Percentiles rank a stretch among this genome's conserved stretches.
Evolutionary conservation across 257 asterid genomes (phyloP).

Genomic region (Gentiana dahurica): DNA sequence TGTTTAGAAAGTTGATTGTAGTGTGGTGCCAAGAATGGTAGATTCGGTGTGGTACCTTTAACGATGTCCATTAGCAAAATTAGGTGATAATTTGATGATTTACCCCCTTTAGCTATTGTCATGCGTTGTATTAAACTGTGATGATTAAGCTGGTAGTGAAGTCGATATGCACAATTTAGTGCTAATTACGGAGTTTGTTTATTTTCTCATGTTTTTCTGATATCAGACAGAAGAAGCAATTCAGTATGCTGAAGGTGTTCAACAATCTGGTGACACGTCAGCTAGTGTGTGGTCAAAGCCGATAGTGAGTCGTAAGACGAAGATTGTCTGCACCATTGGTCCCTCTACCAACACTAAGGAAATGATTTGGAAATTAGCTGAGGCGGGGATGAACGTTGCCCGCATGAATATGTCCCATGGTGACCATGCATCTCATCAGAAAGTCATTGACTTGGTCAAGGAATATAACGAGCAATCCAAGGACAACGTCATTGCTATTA

Average conservation of each 20-base stretch:
- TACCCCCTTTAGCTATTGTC: no score
- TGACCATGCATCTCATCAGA: conserved; percentile 97
- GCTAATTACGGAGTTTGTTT: no score
- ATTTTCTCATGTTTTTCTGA: conserved; percentile 4
- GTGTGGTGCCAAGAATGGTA: no score
- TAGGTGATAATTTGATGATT: no score
- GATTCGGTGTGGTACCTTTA: no score
- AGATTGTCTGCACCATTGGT: conserved; percentile 96
- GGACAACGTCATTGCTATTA: conserved; percentile 91
- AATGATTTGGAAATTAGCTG: conserved; percentile 98
- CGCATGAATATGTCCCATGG: conserved; percentile 98
- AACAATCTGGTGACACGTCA: conserved; percentile 48
- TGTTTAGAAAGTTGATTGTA: no score
- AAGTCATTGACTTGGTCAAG: conserved; percentile 93
- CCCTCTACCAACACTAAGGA: conserved; percentile 88
- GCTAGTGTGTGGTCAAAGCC: conserved; percentile 68
- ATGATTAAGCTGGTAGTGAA: no score
- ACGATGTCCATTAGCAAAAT: no score
- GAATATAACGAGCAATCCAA: conserved; percentile 85
- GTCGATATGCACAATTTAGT: no score
- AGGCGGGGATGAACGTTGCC: conserved; percentile 99
- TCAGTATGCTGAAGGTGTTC: conserved; percentile 43
- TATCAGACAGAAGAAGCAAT: conserved; percentile 48
- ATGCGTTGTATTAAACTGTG: no score
- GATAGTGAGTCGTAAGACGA: conserved; percentile 78